Percentiles rank a stretch among this genome's conserved stretches.
phyloP scores from a whole-genome alignment of 1,284 basidiomycete genomes.

The Farysia itapuensis region DNA sequence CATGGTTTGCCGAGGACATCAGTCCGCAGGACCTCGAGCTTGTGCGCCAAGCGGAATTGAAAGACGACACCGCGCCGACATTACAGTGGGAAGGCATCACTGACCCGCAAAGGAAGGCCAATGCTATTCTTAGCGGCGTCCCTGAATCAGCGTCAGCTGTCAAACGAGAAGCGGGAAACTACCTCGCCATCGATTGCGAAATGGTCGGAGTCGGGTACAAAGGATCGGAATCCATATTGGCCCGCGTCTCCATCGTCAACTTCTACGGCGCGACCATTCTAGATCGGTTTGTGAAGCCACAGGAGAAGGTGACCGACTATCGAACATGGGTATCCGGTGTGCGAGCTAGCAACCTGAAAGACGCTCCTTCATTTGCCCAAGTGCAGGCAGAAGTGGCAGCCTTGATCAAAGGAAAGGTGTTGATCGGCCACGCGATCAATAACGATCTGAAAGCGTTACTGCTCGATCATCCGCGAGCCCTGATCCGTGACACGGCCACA shows the following conservation, averaged over 20 bases:
- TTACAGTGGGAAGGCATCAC: constrained; percentile 43
- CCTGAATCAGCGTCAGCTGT: constrained; percentile 15
- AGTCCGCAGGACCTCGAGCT: constrained; percentile 49
- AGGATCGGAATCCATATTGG: constrained; percentile 78
- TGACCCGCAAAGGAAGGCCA: constrained; percentile 36
- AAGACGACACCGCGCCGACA: constrained; percentile 13
- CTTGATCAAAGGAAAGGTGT: constrained; percentile 75
- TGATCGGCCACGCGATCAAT: constrained; percentile 91
- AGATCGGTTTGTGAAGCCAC: constrained; percentile 84
- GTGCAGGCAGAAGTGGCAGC: constrained; percentile 80
- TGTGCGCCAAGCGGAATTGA: constrained; percentile 24
- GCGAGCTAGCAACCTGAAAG: constrained; percentile 72
- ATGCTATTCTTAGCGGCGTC: constrained; percentile 41
- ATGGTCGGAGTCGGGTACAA: constrained; percentile 92
- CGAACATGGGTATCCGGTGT: constrained; percentile 90
- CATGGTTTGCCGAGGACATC: constrained; percentile 57
- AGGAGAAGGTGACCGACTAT: constrained; percentile 89
- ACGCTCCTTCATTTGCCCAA: constrained; percentile 73
- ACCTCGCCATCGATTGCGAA: constrained; percentile 87
- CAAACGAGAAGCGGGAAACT: constrained; percentile 67
- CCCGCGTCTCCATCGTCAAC: constrained; percentile 89
- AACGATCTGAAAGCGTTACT: constrained; percentile 89
- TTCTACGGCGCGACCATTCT: constrained; percentile 78
- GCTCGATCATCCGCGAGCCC: constrained; percentile 79
- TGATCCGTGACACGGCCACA: constrained; percentile 80